phyloP scores from a whole-genome alignment of 495 filamentous ascomycete genomes.

The Friedmanniomyces simplex region DNA sequence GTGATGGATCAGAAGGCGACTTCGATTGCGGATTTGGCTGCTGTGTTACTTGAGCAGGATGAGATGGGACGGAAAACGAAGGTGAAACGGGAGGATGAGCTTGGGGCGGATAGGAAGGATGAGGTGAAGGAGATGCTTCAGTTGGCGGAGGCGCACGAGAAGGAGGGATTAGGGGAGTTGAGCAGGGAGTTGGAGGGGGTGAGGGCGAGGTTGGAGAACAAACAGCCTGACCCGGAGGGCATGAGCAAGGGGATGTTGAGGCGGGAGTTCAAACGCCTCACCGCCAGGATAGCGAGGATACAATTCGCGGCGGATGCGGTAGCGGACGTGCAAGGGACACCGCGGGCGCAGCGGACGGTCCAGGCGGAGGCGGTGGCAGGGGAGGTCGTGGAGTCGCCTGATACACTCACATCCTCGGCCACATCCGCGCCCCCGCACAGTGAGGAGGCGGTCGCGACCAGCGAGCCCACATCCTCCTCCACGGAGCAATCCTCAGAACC shows the following conservation, averaged over 20 bases:
- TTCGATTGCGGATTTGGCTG: conserved; percentile 73
- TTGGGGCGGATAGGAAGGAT: conserved; percentile 32
- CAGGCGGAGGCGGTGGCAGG: no score
- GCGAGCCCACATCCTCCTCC: not conserved
- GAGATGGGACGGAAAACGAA: conserved; percentile 19
- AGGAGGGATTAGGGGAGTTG: conserved; percentile 31
- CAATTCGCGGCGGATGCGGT: conserved; percentile 2
- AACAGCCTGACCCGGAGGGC: not conserved
- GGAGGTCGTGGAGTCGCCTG: no score
- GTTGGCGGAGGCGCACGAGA: conserved; percentile 27
- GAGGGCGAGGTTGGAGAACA: conserved; percentile 12
- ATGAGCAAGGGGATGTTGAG: conserved; percentile 4
- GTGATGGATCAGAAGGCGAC: conserved; percentile 89
- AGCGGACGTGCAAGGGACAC: not conserved
- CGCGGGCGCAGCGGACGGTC: not conserved
- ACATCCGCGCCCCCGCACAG: not conserved
- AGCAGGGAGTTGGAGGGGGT: conserved; percentile 30
- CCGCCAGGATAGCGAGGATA: not conserved
- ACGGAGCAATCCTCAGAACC: not conserved
- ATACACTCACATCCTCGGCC: not conserved
- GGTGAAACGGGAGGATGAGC: conserved; percentile 26
- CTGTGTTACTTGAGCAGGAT: conserved; percentile 52
- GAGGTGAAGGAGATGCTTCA: conserved; percentile 35
- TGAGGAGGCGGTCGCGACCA: not conserved
- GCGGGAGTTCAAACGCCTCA: not conserved